Evolutionary conservation across 345 rosid genomes (phyloP), one percentile per base, ranked within the genome.

Genomic region (Populus nigra): DNA sequence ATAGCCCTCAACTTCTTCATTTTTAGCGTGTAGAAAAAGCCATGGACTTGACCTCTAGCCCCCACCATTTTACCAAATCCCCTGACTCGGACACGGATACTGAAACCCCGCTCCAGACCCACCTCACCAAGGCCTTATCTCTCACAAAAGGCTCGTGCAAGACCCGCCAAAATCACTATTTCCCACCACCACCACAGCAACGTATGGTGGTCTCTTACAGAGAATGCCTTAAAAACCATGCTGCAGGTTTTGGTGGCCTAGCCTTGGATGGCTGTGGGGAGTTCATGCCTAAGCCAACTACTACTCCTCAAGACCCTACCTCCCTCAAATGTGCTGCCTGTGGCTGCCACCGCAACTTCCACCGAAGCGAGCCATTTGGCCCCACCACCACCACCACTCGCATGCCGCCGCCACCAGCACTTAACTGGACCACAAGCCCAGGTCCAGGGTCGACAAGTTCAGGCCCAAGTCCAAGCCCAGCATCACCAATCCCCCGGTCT

Each of bases 301-400:
- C 88, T 2, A 38, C 75, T 25, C 76, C 76, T 68, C 35, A 75
- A 8, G 90, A 86, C 68, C 91, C 98, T 27, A 61, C 84, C 47
- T 89, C 92, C 22, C 82, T 91, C 59, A 85, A 77, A 50, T 93
- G 98, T 74, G 97, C 91, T 63, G 97, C 98, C 29, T 93, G 98
- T 47, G 97, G 97, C 57, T 93, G 98, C 83, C 98, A 93, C 87
- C 97, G 98, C 75, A 93, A 90, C 73, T 93, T 93, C 88, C 96
- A 93, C 90, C 96, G 93, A 73, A 94, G 98, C 47, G 85, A 86
- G 69, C 75, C 84, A 31, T 73, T 61, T 9, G 73, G 33, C 57
- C 25, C 79, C 38, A 12, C n/a, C 68, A 35, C 80, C 74, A 6
- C 71, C 36, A 33, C 36, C 81, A 18, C 80, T 72, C 75, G 11